Evolutionary conservation across 345 rosid species (phyloP), one percentile per base, ranked within the genome.

Genomic region (Ceriops zippeliana): DNA sequence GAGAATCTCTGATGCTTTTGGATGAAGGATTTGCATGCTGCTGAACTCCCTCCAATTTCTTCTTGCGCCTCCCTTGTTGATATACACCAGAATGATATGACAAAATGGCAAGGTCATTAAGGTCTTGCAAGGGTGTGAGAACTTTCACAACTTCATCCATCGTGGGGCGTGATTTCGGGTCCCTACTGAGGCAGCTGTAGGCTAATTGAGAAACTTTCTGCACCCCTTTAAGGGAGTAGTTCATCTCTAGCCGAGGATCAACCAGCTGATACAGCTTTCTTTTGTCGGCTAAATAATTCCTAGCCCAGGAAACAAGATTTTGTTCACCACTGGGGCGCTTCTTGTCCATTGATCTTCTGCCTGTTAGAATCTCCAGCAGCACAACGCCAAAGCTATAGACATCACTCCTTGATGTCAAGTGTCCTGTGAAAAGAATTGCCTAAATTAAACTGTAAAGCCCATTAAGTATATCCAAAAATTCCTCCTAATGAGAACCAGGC

Each of bases 41-140:
- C 34, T 78, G 89, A 70, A 58, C 49, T 58, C 74, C 86, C 58
- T 89, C 90, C 3, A 78, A 69, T 75, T 76, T 89, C 79, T 84
- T 87, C 84, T 84, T 87, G 32, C 90, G 86, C 79, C 86, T 78
- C 16, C 79, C 89, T 70, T 89, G 96, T 52, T 86, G 96, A 27
- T 85, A 85, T 51, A 77, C 26, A 27, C 87, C 63, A 42, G 52
- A 76, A 42, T 71, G 75, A 15, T 61, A 60, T 21, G 79, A 71
- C 27, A 75, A 59, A 13, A 70, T 61, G 46, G 79, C 79, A 54
- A 76, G 79, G 70, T 76, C 79, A 63, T 57, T 70, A 27, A 76
- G 68, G 52, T 76, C 75, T 61, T 66, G 79, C 72, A 76, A 61
- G 42, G 75, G 79, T 22, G 65, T 66, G n/a, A 76, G 75, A 57